A percentile compares a stretch with the other conserved stretches of the same genome.
Evolutionary conservation across 495 filamentous ascomycete genomes (phyloP).

Genomic region (Penicillium lividum): DNA sequence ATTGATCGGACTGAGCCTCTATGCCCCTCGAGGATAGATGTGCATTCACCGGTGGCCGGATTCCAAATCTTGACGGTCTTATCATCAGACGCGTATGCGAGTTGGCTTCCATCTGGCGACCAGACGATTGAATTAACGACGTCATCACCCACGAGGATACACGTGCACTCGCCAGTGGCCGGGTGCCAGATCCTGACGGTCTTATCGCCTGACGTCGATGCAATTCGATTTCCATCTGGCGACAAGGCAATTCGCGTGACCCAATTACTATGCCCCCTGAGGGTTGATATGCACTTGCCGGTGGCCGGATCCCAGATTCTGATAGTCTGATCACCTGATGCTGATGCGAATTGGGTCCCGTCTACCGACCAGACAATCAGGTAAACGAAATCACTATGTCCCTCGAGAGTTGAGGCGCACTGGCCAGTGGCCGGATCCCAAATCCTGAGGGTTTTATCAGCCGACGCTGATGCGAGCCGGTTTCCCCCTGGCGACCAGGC

Average conservation of each 20-base stretch:
- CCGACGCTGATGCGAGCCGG: conserved; percentile 1
- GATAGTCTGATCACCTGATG: neutral
- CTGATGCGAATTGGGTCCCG: conserved; percentile 3
- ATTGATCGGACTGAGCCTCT: neutral
- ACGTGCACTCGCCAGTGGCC: too few species aligned
- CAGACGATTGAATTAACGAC: conserved; percentile 11
- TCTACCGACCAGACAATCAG: conserved; percentile 4
- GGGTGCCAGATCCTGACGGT: conserved; percentile 12
- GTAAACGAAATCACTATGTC: neutral
- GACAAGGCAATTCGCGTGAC: neutral
- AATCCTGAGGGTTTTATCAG: neutral
- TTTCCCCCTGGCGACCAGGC: conserved; percentile 2
- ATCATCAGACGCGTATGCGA: conserved; percentile 12
- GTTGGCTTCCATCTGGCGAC: conserved; percentile 18
- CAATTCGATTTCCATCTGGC: conserved; percentile 10
- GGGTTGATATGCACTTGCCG: neutral
- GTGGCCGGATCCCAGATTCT: conserved; percentile 1
- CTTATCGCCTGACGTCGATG: conserved; percentile 6
- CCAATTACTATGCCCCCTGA: neutral
- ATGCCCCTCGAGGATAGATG: conserved; percentile 3
- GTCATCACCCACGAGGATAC: too few species aligned
- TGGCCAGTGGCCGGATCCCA: conserved; percentile 3
- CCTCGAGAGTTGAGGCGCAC: neutral
- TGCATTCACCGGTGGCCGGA: conserved; percentile 3
- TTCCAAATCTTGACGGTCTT: conserved; percentile 13